Conservation (phyloP, 805 yeast genomes). For the Grigorovia transvaalensis region DNA sequence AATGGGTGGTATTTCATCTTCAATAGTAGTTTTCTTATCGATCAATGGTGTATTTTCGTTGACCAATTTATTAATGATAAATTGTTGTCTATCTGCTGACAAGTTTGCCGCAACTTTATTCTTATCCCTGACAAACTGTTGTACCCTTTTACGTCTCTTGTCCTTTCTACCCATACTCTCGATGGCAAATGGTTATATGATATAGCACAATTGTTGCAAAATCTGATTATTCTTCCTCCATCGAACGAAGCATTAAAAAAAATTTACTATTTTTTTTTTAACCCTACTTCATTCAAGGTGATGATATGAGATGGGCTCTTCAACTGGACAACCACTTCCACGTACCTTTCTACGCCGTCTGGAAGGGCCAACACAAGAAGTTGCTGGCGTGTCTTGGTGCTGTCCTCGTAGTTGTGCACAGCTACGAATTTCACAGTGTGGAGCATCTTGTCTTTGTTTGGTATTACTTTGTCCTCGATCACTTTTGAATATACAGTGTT, state of each 20-base stretch:
- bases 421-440: neutral
- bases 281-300: neutral
- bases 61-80: neutral
- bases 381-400: neutral
- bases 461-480: neutral
- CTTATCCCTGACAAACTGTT: slow-evolving; percentile 7
- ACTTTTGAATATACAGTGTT: neutral
- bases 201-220: too few species aligned
- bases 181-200: neutral
- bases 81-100: neutral
- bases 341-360: neutral
- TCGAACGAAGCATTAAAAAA: too few species aligned
- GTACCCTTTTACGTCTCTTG: slow-evolving; percentile 10
- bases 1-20: neutral
- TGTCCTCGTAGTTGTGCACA: neutral
- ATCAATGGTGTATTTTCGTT: slow-evolving; percentile 1
- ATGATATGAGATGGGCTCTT: neutral
- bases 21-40: neutral
- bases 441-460: neutral
- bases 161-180: slow-evolving; percentile 11
- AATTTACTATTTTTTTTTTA: too few species aligned
- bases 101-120: neutral
- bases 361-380: neutral
- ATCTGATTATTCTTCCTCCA: neutral
- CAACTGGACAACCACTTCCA: neutral